Base-by-base conservation (phyloP, 2,329 filamentous ascomycete genomes). In the Thielaviopsis musarum region DNA sequence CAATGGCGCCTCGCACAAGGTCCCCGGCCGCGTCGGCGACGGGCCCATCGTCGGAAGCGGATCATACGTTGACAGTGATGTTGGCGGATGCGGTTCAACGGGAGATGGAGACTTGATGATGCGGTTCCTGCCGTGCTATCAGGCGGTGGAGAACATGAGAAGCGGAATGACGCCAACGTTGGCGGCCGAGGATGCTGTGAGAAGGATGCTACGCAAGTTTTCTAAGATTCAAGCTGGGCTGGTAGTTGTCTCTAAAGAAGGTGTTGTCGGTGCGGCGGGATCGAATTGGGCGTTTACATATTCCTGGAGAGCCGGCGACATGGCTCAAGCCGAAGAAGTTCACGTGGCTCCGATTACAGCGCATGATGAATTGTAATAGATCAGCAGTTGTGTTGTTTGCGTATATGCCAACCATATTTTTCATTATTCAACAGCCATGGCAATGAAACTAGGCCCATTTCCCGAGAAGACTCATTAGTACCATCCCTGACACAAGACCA, bases 391-490 rank as follows among this genome's bases (percentile, higher is more conserved):
- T 48, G 3, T 41, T 41, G 6, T 13, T 34, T 28, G 38, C n/a
- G n/a, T n/a, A n/a, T 10, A 21, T 6, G 21, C 17, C 4, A 24
- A n/a, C 22, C 51, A 24, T 24, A 52, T 5, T 54, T 6, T 54
- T 28, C 9, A 52, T 5, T 34, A 52, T 54, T 54, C 15, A 10
- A 21, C 10, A 9, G 21, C 48, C 26, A 13, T 38, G 4, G 38
- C 17, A 21, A 12, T n/a, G 22, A 10, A 30, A 53, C 52, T 54
- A 86, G 28, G 85, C 85, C 85, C 86, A 90, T 67, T 88, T 88
- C 0, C 85, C 86, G 24, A 90, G 70, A 22, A 89, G 67, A 60
- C 83, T 83, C 86, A 90, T 89, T 49, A 87, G 63, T 0, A 78
- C 73, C 73, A 89, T 73, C 1, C 86, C 86, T 0, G 74, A 68